Conservation (phyloP, 176 grass and related monocot genomes). For the Hyparrhenia diplandra region DNA sequence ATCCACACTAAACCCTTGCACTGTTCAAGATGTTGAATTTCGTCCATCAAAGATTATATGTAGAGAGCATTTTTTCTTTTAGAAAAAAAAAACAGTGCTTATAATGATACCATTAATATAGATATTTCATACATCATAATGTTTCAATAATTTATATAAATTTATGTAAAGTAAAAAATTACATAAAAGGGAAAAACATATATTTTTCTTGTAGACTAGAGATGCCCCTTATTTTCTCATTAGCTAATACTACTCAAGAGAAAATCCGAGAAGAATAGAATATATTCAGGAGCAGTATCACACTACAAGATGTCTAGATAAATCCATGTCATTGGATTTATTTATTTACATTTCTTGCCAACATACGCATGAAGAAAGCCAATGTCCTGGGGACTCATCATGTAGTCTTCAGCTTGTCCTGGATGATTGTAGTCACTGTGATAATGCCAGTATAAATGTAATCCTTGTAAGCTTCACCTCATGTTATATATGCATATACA, state of each 20-base stretch:
- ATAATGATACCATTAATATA: no score
- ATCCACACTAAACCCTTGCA: no score
- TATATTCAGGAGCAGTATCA: background rate
- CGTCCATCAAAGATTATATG: no score
- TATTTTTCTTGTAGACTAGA: no score
- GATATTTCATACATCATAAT: no score
- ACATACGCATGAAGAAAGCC: background rate
- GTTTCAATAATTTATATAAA: no score
- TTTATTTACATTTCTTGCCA: background rate
- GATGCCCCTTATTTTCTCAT: background rate
- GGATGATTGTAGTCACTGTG: background rate
- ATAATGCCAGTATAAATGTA: background rate
- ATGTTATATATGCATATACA: background rate
- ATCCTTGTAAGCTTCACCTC: background rate
- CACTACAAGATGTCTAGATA: background rate
- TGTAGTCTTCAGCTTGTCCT: conserved; percentile 17
- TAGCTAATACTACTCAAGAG: background rate
- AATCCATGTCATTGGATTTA: background rate
- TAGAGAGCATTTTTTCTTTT: no score
- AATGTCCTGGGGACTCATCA: background rate
- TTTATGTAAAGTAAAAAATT: no score
- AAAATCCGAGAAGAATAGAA: background rate
- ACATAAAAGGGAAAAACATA: no score
- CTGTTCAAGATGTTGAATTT: no score
- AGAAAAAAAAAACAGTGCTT: no score